Evolutionary conservation across 2,329 filamentous ascomycete genomes (phyloP).

Genomic region (Purpureocillium takamizusanense): DNA sequence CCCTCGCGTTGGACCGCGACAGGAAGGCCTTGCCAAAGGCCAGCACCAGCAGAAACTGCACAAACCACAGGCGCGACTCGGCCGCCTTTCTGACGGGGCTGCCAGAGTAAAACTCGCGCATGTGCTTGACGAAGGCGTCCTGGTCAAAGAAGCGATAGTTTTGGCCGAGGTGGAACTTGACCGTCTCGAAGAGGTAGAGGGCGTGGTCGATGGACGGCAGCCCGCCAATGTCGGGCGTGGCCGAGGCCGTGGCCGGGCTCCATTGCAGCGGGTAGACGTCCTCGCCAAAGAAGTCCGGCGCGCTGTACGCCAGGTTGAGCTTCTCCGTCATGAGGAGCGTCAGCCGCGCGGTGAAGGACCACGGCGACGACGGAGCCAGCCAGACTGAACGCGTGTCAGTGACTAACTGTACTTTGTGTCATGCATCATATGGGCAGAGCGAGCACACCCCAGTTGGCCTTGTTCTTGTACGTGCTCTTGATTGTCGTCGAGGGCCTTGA

Average conservation of each 20-base stretch:
- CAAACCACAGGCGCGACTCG: slow-evolving; percentile 15
- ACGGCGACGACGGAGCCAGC: slow-evolving; percentile 22
- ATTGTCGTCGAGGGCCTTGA: slow-evolving; percentile 17
- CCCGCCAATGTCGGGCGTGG: slow-evolving; percentile 19
- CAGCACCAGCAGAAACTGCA: slow-evolving; percentile 14
- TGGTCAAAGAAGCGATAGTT: slow-evolving; percentile 26
- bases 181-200: slow-evolving; percentile 21
- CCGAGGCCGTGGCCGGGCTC: slow-evolving; percentile 9
- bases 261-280: slow-evolving; percentile 19
- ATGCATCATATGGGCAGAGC: no score
- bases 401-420: no score
- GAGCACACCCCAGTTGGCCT: slow-evolving; percentile 25
- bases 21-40: slow-evolving; percentile 14
- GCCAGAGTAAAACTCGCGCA: slow-evolving; percentile 11
- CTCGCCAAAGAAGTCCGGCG: slow-evolving; percentile 13
- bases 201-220: slow-evolving; percentile 24
- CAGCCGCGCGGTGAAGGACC: slow-evolving; percentile 23
- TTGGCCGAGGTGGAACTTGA: slow-evolving; percentile 28
- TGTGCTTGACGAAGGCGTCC: slow-evolving; percentile 15
- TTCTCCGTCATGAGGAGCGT: slow-evolving; percentile 21
- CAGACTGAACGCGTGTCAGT: slow-evolving; percentile 14
- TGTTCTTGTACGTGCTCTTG: slow-evolving; percentile 18
- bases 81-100: slow-evolving; percentile 9
- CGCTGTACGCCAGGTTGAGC: slow-evolving; percentile 14
- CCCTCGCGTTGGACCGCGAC: slow-evolving; percentile 2